A percentile compares a stretch with the other conserved stretches of the same genome.
These are phyloP conservation scores for Populus ilicifolia DNA, from an alignment of 345 rosid species.

Conservation along the genomic window DNA sequence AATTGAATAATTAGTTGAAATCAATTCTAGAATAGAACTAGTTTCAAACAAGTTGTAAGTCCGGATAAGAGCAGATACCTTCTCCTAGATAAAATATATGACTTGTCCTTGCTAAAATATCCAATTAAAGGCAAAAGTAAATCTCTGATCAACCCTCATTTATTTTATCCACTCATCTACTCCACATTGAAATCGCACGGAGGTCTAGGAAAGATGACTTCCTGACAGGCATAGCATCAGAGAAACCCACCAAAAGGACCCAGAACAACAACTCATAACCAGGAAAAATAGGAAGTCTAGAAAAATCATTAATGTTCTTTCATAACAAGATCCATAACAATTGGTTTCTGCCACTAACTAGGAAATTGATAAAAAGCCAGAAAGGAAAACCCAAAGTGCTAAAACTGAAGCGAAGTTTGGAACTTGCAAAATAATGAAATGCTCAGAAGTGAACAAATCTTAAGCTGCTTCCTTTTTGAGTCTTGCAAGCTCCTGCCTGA, in stretches of 20 bases:
- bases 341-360: background rate
- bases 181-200: too few relatives aligned
- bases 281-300: background rate
- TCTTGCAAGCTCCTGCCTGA: slow-evolving; percentile 23
- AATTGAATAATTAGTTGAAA: too few relatives aligned
- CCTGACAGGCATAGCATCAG: too few relatives aligned
- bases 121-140: background rate
- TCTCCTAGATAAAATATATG: background rate
- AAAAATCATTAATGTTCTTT: background rate
- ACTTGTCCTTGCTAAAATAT: background rate
- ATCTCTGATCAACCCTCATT: background rate
- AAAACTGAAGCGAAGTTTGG: background rate
- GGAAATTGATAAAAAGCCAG: background rate
- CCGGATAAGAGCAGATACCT: background rate
- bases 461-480: slow-evolving; percentile 19
- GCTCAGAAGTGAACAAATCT: background rate
- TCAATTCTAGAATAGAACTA: too few relatives aligned
- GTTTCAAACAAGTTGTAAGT: too few relatives aligned
- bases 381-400: background rate
- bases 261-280: background rate
- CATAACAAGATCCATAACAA: background rate
- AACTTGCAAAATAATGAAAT: background rate
- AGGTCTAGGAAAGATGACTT: too few relatives aligned
- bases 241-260: too few relatives aligned
- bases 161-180: too few relatives aligned